Evolutionary conservation across 164 flowering plant genomes (phyloP).

Genomic region (Euptelea pleiosperma): DNA sequence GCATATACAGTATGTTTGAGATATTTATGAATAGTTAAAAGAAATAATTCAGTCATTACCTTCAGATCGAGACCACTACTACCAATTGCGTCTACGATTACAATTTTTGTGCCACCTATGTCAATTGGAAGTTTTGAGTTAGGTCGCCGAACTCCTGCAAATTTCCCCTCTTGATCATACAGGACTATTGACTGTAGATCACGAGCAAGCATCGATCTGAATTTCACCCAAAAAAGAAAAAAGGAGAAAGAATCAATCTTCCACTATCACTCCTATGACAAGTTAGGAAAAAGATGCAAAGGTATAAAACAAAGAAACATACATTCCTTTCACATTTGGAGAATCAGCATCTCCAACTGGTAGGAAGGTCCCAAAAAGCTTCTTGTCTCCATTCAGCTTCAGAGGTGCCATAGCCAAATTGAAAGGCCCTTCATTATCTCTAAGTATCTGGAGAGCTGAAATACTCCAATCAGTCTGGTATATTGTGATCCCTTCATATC

Average conservation of each 20-base stretch:
- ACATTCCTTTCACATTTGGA: constrained; percentile 89
- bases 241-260: background rate
- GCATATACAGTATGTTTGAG: background rate
- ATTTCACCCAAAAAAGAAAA: background rate
- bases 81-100: constrained; percentile 83
- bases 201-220: constrained; percentile 94
- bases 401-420: constrained; percentile 98
- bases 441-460: constrained; percentile 80
- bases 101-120: constrained; percentile 65
- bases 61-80: constrained; percentile 85
- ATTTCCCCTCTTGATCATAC: constrained; percentile 87
- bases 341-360: constrained; percentile 68
- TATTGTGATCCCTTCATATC: constrained; percentile 85
- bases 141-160: constrained; percentile 84
- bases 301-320: constrained; percentile 25
- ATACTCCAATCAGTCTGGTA: constrained; percentile 97
- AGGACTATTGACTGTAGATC: constrained; percentile 83
- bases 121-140: constrained; percentile 89
- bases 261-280: background rate
- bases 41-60: constrained; percentile 36
- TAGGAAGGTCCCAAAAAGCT: constrained; percentile 86
- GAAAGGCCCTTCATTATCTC: constrained; percentile 87
- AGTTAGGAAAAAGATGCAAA: constrained; percentile 1
- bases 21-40: background rate
- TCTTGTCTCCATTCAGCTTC: constrained; percentile 87